Evolutionary conservation across 1,284 basidiomycete genomes (phyloP).

Genomic region (Ganoderma boninense): DNA sequence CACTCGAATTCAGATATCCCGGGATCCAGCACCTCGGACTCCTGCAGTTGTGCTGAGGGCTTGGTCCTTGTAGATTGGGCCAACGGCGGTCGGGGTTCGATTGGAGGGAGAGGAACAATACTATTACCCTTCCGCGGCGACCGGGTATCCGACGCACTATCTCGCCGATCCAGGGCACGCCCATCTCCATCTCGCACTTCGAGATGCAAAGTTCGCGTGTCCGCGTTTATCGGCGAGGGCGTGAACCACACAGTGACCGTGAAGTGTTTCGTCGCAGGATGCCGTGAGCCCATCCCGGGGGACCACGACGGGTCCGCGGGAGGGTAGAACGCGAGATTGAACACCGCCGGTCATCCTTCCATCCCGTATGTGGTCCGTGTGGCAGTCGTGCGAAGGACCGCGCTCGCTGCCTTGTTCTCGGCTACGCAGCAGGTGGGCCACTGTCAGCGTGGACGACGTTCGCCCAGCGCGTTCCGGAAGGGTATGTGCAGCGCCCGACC

Average conservation of each 20-base stretch:
- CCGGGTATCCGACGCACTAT: not conserved
- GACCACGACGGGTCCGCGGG: not conserved
- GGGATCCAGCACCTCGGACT: conserved; percentile 2
- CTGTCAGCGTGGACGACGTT: not conserved
- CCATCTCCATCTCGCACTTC: not conserved
- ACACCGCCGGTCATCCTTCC: not conserved
- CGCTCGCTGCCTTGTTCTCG: not conserved
- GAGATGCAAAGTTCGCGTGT: not conserved
- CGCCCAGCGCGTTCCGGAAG: not conserved
- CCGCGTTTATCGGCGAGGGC: not conserved
- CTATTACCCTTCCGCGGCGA: not conserved
- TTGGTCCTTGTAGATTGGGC: not conserved
- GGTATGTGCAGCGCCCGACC: conserved; percentile 1
- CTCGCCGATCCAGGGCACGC: not conserved
- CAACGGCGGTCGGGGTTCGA: not conserved
- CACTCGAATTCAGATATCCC: not conserved
- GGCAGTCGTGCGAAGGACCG: not conserved
- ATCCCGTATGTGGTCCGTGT: not conserved
- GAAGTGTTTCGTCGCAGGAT: not conserved
- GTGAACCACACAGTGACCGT: not conserved
- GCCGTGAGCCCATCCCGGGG: not conserved
- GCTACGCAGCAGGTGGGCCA: not conserved
- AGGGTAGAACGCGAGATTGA: not conserved
- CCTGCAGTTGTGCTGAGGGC: not conserved
- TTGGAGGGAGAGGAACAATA: not conserved